A percentile compares a stretch with the other conserved stretches of the same genome.
phyloP scores from a whole-genome alignment of 805 yeast genomes.

The Cyberlindnera suaveolens region DNA sequence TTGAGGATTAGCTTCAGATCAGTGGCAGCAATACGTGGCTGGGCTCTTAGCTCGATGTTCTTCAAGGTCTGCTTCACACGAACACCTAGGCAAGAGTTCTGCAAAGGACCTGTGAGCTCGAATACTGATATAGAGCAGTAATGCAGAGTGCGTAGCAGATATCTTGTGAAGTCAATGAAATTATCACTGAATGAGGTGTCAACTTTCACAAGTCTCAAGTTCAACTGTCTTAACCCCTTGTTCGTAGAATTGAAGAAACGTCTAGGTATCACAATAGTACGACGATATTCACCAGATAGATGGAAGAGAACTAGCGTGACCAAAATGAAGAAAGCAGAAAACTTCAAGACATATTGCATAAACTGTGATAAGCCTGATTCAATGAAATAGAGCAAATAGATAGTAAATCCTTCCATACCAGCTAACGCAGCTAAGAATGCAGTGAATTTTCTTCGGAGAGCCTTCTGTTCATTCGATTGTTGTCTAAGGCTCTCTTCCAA shows the following conservation, averaged over 20 bases:
- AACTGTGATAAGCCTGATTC: slow-evolving; percentile 34
- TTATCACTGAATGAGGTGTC: slow-evolving; percentile 32
- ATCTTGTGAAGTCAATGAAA: slow-evolving; percentile 29
- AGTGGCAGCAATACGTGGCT: slow-evolving; percentile 64
- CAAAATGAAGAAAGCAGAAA: slow-evolving; percentile 51
- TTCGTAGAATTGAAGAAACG: slow-evolving; percentile 77
- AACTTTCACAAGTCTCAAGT: slow-evolving; percentile 68
- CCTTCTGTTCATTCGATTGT: slow-evolving; percentile 70
- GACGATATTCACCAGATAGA: slow-evolving; percentile 81
- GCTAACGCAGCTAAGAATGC: slow-evolving; percentile 34
- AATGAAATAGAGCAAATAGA: slow-evolving; percentile 34
- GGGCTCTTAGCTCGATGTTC: slow-evolving; percentile 32
- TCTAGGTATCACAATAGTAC: slow-evolving; percentile 79
- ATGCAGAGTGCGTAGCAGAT: slow-evolving; percentile 23
- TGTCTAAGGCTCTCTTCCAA: slow-evolving; percentile 80
- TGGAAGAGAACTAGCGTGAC: slow-evolving; percentile 75
- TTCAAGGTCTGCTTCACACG: slow-evolving; percentile 11
- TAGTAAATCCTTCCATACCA: slow-evolving; percentile 32
- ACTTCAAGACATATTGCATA: slow-evolving; percentile 35
- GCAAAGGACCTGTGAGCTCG: slow-evolving; percentile 11
- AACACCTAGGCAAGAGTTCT: neutral
- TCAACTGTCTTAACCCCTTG: slow-evolving; percentile 81
- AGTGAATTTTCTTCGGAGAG: slow-evolving; percentile 45
- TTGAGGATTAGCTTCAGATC: slow-evolving; percentile 78
- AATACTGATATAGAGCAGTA: slow-evolving; percentile 1